Evolutionary conservation across 805 yeast genomes (phyloP), one percentile per base, ranked within the genome.

Genomic region (Sugiyamaella valdiviana): DNA sequence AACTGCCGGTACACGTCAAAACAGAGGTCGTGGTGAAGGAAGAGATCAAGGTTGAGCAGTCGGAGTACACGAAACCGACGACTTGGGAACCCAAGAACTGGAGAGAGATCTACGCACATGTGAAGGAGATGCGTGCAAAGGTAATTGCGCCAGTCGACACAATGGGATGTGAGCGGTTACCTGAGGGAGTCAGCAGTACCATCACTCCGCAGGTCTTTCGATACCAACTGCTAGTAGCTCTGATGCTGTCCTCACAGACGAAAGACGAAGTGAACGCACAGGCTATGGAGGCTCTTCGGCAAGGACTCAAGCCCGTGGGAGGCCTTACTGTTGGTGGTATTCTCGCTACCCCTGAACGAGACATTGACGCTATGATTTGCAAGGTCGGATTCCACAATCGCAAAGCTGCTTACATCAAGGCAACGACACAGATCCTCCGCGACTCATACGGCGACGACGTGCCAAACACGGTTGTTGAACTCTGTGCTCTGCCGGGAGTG

Each of bases 201-300:
- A 58, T 19, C 9, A 57, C 61, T 14, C 69, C 70, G 0, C 59
- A 60, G 47, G 68, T 69, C 15, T 73, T 69, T 59, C 71, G 96
- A 44, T 83, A 82, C 59, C 96, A 89, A 63, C 70, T 86, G 32
- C 70, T 90, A 29, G 72, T 89, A 0, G 81, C 95, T 2, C 71
- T 90, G 45, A 85, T 90, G 90, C 77, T 90, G 24, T 85, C 95
- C 7, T 77, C 96, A 0, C 97, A 90, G 57, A 90, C 98, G 1
- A 89, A 85, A 61, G 98, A 90, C 64, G 95, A 87, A 63, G 78
- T 82, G 42, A 90, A 87, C 52, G 84, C 74, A 46, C 75, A 74
- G 38, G 95, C 93, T 0, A 83, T 89, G 80, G 63, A 63, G 14
- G 74, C 67, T 24, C 67, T 91, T 53, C 81, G 85, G 43, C 57